Conservation (phyloP, 2,329 filamentous ascomycete genomes). For the Aspergillus sojae region DNA sequence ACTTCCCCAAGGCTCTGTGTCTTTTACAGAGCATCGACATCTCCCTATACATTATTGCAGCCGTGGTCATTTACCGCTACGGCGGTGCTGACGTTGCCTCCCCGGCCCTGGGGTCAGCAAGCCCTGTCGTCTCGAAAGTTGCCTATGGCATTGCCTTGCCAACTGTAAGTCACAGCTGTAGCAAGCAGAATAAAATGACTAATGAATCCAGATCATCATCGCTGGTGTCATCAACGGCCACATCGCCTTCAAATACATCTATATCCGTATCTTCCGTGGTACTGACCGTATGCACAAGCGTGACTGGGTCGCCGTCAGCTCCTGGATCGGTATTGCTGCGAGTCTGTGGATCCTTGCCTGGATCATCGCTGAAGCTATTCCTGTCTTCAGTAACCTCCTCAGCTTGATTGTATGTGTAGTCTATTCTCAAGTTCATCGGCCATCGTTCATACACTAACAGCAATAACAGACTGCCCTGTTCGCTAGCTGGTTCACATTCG, state of each 20-base stretch:
- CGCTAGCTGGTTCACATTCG: conserved; percentile 67
- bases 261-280: conserved; percentile 63
- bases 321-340: conserved; percentile 62
- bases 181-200: background rate
- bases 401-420: conserved; percentile 55
- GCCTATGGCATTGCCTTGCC: conserved; percentile 70
- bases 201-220: conserved; percentile 58
- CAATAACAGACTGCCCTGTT: conserved; percentile 57
- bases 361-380: conserved; percentile 70
- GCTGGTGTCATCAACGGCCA: conserved; percentile 72
- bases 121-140: conserved; percentile 59
- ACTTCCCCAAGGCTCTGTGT: conserved; percentile 65
- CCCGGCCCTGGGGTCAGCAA: conserved; percentile 68
- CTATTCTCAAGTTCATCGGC: background rate
- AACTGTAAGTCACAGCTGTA: conserved; percentile 46
- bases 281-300: conserved; percentile 58
- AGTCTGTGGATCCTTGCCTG: conserved; percentile 64
- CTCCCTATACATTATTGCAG: conserved; percentile 65
- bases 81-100: conserved; percentile 63
- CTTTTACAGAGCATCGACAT: conserved; percentile 63
- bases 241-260: conserved; percentile 68
- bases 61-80: conserved; percentile 69
- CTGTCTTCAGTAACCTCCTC: conserved; percentile 69
- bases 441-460: background rate
- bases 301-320: conserved; percentile 54